Evolutionary conservation across 2,329 filamentous ascomycete species (phyloP).

Genomic region (Apiospora malaysiana): DNA sequence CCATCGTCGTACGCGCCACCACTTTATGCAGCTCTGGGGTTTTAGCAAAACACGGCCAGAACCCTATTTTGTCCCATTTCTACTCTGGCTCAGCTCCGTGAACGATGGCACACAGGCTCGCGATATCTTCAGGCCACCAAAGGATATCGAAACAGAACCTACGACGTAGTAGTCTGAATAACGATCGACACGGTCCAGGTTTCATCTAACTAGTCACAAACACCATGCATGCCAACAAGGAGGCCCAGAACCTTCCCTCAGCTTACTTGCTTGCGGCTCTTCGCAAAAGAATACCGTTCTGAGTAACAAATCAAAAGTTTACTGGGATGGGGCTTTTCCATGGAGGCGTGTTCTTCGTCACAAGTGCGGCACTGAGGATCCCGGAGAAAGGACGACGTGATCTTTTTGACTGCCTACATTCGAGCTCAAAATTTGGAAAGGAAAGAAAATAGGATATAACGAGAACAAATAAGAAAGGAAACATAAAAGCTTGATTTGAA

Average conservation of each 20-base stretch:
- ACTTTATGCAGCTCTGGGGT: background rate
- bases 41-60: background rate
- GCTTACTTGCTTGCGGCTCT: background rate
- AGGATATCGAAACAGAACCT: background rate
- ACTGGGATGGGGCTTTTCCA: background rate
- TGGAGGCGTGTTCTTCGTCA: background rate
- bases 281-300: background rate
- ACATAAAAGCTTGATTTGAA: background rate
- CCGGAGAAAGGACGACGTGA: background rate
- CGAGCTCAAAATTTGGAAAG: too few relatives aligned
- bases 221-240: background rate
- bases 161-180: background rate
- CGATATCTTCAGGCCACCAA: background rate
- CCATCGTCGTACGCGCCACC: background rate
- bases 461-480: background rate
- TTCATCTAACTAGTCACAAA: background rate
- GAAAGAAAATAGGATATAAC: background rate
- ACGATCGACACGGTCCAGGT: background rate
- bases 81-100: background rate
- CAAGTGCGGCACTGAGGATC: background rate
- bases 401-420: background rate
- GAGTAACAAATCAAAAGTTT: background rate
- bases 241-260: background rate
- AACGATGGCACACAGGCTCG: background rate
- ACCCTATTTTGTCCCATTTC: background rate